Evolutionary conservation across 2,329 filamentous ascomycete genomes (phyloP), one percentile per base, ranked within the genome.

Genomic region (Aspergillus sp.): DNA sequence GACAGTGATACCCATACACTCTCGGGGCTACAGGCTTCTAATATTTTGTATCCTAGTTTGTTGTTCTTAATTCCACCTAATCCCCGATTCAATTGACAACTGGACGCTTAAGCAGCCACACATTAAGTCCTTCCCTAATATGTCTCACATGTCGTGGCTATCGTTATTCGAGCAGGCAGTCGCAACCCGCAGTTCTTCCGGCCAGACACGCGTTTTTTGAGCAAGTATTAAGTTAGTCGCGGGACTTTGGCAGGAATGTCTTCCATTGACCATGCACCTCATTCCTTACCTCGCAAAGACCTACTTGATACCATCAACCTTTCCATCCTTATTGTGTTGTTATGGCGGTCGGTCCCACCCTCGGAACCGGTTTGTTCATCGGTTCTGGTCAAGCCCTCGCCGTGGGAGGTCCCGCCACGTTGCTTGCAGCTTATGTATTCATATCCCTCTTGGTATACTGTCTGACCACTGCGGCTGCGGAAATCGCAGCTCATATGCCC

Each of bases 311-410:
- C 10, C 56, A 49, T 11, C 22, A 47, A 12, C 6, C 18, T 45
- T 78, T 83, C 62, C 56, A 67, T 65, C 58, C 26, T 60, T 65
- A 68, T 36, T 47, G 46, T 18, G 45, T 32, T 69, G 85, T 85
- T 67, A 87, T 87, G 66, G 82, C 83, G 31, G 76, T 87, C 29
- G 82, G 83, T 50, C 83, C 84, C 61, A 84, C 83, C 18, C 83
- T 86, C 58, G 80, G 81, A 54, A 84, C 82, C 5, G 83, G 83
- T 60, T 67, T 85, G 6, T 85, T 86, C 69, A 73, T 85, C 53
- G 82, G 82, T 60, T 80, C 81, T 14, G 83, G 84, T 52, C 75
- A 79, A 62, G 81, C 82, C 2, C 80, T 86, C 57, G 78, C 80
- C 46, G 78, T 75, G 31, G 82, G 79, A 54, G 84, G 82, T 10